Conservation (phyloP, 371 early-diverging fungal species). For the Mortierella sp. region DNA sequence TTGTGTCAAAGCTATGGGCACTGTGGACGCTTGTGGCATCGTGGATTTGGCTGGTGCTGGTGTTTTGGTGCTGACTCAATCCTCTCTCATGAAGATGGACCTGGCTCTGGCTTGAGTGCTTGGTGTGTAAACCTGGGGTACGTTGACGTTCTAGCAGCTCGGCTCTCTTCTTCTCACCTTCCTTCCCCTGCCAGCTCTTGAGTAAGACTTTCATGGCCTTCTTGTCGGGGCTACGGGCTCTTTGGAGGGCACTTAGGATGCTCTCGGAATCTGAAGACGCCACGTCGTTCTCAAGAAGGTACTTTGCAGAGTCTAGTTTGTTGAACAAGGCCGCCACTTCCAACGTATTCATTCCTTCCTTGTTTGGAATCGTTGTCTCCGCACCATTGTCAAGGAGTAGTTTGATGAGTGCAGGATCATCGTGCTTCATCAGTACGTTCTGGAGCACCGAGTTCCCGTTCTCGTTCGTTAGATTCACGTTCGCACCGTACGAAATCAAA, state of each 20-base stretch:
- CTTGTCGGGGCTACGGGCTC: slow-evolving; percentile 38
- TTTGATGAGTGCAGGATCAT: slow-evolving; percentile 42
- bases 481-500: slow-evolving; percentile 44
- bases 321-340: slow-evolving; percentile 47
- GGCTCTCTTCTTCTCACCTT: slow-evolving; percentile 30
- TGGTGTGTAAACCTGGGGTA: neutral
- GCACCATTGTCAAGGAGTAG: slow-evolving; percentile 46
- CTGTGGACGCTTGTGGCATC: slow-evolving; percentile 18
- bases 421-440: slow-evolving; percentile 52
- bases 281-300: slow-evolving; percentile 44
- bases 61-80: slow-evolving; percentile 22
- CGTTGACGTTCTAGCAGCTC: slow-evolving; percentile 20
- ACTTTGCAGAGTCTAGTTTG: slow-evolving; percentile 29
- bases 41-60: slow-evolving; percentile 11
- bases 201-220: slow-evolving; percentile 33
- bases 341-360: slow-evolving; percentile 48
- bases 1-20: slow-evolving; percentile 17
- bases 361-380: slow-evolving; percentile 38
- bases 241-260: slow-evolving; percentile 19
- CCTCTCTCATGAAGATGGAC: slow-evolving; percentile 10
- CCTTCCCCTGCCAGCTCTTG: slow-evolving; percentile 43
- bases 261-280: slow-evolving; percentile 30
- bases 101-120: slow-evolving; percentile 7
- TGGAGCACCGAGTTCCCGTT: slow-evolving; percentile 51
- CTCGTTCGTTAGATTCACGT: slow-evolving; percentile 46